These are phyloP conservation scores for Alternaria tenuissima DNA, from an alignment of 2,329 filamentous ascomycete species.

Conservation along the genomic window DNA sequence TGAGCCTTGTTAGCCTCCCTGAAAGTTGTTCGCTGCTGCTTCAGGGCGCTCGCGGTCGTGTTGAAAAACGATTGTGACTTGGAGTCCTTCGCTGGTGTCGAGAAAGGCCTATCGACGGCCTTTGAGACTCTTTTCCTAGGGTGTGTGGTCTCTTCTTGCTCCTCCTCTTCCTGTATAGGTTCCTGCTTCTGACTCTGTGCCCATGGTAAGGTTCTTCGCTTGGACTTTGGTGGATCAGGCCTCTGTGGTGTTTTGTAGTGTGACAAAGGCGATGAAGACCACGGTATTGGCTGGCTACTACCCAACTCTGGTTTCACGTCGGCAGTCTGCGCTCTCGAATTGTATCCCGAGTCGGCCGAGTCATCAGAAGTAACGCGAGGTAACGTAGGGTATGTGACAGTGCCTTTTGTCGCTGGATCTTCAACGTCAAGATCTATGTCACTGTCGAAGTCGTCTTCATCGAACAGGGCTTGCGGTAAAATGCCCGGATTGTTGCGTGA, in stretches of 20 bases:
- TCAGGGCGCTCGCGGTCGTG: constrained; percentile 74
- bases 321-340: constrained; percentile 36
- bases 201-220: constrained; percentile 65
- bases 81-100: constrained; percentile 56
- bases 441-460: constrained; percentile 86
- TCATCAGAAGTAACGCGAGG: constrained; percentile 26
- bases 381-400: constrained; percentile 54
- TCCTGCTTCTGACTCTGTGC: constrained; percentile 50
- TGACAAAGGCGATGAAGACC: constrained; percentile 72
- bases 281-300: constrained; percentile 70
- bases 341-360: constrained; percentile 50
- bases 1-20: constrained; percentile 68
- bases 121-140: constrained; percentile 43
- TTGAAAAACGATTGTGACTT: constrained; percentile 68
- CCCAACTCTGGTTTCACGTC: constrained; percentile 24
- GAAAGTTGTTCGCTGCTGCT: constrained; percentile 78
- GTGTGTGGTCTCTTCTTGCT: constrained; percentile 24
- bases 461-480: constrained; percentile 58
- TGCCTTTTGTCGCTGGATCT: constrained; percentile 61
- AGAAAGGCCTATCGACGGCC: constrained; percentile 48
- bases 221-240: constrained; percentile 21
- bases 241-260: constrained; percentile 50
- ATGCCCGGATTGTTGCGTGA: constrained; percentile 23
- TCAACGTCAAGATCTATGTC: constrained; percentile 79
- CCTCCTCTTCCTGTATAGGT: constrained; percentile 26